Conservation (phyloP, 106 monocot species). For the Acorus gramineus region DNA sequence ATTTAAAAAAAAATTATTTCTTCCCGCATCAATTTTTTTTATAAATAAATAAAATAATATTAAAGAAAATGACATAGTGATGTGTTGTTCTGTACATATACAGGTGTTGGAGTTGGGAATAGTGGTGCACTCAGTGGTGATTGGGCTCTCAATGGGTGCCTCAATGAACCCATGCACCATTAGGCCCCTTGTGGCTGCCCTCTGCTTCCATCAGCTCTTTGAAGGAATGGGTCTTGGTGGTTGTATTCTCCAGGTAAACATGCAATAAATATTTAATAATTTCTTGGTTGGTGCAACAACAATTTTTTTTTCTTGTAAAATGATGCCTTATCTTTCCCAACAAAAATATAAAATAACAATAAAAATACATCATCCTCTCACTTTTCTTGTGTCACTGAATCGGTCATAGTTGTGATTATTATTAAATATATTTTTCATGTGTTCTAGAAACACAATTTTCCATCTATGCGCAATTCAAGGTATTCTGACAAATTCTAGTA, state of each 20-base stretch:
- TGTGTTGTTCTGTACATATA: background rate
- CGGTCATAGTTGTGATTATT: no score
- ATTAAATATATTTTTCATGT: no score
- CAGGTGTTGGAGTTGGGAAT: slow-evolving; percentile 68
- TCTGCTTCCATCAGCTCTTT: slow-evolving; percentile 71
- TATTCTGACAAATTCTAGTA: no score
- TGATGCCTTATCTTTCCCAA: background rate
- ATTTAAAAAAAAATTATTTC: no score
- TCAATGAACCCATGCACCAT: slow-evolving; percentile 58
- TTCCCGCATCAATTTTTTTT: no score
- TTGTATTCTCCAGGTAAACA: slow-evolving; percentile 56
- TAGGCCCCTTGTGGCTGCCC: slow-evolving; percentile 52
- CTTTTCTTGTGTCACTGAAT: no score
- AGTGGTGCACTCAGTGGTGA: slow-evolving; percentile 71
- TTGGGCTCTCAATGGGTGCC: slow-evolving; percentile 59
- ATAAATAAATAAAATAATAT: no score
- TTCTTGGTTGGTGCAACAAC: background rate
- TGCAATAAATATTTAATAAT: background rate
- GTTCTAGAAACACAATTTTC: no score
- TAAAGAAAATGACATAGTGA: no score
- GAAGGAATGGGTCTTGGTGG: slow-evolving; percentile 83
- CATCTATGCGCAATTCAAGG: no score
- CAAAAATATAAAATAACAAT: background rate
- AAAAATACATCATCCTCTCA: no score
- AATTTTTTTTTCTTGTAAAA: background rate